Conservation (phyloP, 2,329 filamentous ascomycete genomes). For the Raffaelea arxii region DNA sequence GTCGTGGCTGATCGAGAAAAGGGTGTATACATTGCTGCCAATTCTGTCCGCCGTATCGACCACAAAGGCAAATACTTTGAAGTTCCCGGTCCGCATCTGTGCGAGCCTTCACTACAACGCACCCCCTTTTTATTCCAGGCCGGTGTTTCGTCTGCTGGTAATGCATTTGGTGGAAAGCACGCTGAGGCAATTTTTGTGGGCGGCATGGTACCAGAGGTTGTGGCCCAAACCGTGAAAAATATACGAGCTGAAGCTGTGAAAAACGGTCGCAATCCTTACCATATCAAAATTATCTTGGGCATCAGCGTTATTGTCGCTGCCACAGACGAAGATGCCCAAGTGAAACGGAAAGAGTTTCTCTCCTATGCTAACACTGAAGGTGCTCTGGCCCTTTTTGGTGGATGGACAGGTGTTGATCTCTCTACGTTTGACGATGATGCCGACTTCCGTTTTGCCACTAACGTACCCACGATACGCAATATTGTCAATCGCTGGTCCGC, state of each 20-base stretch:
- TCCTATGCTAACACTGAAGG: slow-evolving; percentile 12
- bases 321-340: slow-evolving; percentile 12
- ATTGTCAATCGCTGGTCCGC: background rate
- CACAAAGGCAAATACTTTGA: slow-evolving; percentile 2
- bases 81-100: background rate
- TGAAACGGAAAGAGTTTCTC: slow-evolving; percentile 8
- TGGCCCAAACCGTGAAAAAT: slow-evolving; percentile 1
- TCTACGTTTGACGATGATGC: background rate
- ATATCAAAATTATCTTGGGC: slow-evolving; percentile 11
- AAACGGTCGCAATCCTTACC: slow-evolving; percentile 8
- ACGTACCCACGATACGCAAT: background rate
- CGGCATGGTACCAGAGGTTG: slow-evolving; percentile 7
- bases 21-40: background rate
- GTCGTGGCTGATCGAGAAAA: background rate
- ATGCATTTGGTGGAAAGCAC: slow-evolving; percentile 11
- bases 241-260: slow-evolving; percentile 6
- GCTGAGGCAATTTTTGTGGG: slow-evolving; percentile 12
- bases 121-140: slow-evolving; percentile 11
- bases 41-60: background rate
- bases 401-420: background rate
- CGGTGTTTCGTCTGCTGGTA: slow-evolving; percentile 11
- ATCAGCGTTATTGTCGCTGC: slow-evolving; percentile 9
- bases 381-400: slow-evolving; percentile 2
- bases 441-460: background rate
- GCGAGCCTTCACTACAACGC: background rate